Percentiles rank a stretch among this genome's conserved stretches.
Conservation (phyloP, 169 alveolate genomes). For the Plasmodium knowlesi region DNA sequence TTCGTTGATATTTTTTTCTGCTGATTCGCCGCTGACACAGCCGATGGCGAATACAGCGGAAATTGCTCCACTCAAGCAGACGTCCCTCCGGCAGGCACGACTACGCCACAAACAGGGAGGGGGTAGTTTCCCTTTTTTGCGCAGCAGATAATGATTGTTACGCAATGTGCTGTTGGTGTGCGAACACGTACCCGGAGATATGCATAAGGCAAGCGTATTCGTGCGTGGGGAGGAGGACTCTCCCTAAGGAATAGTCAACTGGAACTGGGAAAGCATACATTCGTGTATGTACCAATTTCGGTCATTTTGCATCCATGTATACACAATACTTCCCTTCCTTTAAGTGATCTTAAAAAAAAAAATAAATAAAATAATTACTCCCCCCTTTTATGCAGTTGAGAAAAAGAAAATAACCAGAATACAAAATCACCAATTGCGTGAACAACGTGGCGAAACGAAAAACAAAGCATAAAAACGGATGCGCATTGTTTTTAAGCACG, state of each 20-base stretch:
- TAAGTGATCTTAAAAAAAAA: neutral
- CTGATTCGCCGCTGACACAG: conserved; percentile 1
- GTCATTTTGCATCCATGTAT: neutral
- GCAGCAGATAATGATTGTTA: neutral
- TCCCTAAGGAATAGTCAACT: neutral
- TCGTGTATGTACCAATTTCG: neutral
- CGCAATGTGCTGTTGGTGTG: neutral
- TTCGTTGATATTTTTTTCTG: neutral
- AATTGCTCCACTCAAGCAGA: neutral
- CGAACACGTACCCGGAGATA: neutral
- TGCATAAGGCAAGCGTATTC: neutral
- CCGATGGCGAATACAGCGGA: neutral
- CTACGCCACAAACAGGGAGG: neutral
- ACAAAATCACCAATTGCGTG: neutral
- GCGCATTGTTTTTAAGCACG: neutral
- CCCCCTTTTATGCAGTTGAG: neutral
- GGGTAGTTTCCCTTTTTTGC: neutral
- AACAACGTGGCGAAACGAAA: neutral
- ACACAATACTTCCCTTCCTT: neutral
- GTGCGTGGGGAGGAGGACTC: neutral
- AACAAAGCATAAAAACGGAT: neutral
- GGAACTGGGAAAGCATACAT: neutral
- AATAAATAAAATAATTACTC: neutral
- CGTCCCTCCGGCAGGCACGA: neutral
- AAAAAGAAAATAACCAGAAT: neutral